A percentile compares a stretch with the other conserved stretches of the same genome.
Conservation (phyloP, 805 yeast genomes). For the Suhomyces xylopsoci region DNA sequence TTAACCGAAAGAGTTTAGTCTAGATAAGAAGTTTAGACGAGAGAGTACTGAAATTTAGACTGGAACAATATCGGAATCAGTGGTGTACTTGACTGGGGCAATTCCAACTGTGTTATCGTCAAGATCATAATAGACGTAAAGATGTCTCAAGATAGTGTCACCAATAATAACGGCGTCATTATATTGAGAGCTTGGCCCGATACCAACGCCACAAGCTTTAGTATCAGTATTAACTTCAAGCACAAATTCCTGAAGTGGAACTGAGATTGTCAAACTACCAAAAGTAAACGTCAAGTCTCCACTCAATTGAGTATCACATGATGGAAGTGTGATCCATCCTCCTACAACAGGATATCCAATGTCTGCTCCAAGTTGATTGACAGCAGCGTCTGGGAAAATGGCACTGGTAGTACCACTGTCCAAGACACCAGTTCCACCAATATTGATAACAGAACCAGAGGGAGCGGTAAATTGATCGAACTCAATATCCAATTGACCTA, state of each 20-base stretch:
- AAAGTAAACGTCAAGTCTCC: not conserved
- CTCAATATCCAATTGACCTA: constrained; percentile 1
- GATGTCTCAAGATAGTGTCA: constrained; percentile 34
- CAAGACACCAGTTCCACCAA: no score
- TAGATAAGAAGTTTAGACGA: no score
- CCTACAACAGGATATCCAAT: not conserved
- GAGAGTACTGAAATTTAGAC: not conserved
- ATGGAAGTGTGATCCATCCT: no score
- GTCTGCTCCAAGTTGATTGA: no score
- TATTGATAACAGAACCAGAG: no score
- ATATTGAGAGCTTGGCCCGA: constrained; percentile 10
- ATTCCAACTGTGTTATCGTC: constrained; percentile 42
- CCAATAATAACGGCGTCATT: constrained; percentile 52
- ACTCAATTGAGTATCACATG: not conserved
- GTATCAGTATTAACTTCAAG: not conserved
- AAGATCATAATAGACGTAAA: constrained; percentile 48
- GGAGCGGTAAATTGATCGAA: not conserved
- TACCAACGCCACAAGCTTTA: not conserved
- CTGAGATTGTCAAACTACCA: not conserved
- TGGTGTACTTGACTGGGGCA: constrained; percentile 43
- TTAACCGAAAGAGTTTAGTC: no score
- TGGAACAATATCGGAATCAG: constrained; percentile 6
- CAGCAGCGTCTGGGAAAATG: no score
- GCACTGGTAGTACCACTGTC: no score
- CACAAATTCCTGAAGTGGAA: not conserved